Evolutionary conservation across 805 yeast genomes (phyloP), one percentile per base, ranked within the genome.

Genomic region (Wickerhamiella kurtzmanii): DNA sequence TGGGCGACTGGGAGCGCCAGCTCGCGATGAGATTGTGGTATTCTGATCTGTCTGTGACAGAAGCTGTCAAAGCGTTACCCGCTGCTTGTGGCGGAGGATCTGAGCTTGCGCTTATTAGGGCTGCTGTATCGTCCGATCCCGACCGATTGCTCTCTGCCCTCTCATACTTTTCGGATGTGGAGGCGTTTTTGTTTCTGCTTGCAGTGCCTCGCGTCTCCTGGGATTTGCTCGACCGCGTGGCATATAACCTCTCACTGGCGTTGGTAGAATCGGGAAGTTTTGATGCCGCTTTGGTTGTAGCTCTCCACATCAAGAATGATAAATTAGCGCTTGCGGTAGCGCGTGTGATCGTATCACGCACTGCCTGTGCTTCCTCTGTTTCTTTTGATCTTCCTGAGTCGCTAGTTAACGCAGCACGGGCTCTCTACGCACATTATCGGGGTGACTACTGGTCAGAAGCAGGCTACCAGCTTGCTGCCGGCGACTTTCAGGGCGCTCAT

Each of bases 1-100:
- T 57, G 9, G 67, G 82, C 22, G 72, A 80, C 15, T 83, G 95
- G 94, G 70, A 74, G 48, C 67, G 80, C 28, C 69, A 74, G 20
- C 67, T 88, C 28, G 76, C 78, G 1, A 53, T 83, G 46, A 59
- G 69, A 17, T 54, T 87, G n/a, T 76, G 75, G 57, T 88, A 79
- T 62, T 38, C 48, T 9, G 19, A 37, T 17, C 85, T 83, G 3
- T 20, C 54, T 5, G 28, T 43, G 22, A 40, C 41, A 20, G 43
- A 47, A 20, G 47, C 48, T n/a, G 43, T 42, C 15, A 35, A 35
- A 22, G 32, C 47, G 8, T 38, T 50, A 4, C 48, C 48, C 9
- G 41, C 42, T 3, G 22, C 42, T 5, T 40, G 22, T 11, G 40
- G 22, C 2, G 38, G 35, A 18, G 52, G 45, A 17, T 22, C 44